phyloP scores from a whole-genome alignment of 225 moss, liverwort and hornwort genomes.

The Pseudoscleropodium purum region DNA sequence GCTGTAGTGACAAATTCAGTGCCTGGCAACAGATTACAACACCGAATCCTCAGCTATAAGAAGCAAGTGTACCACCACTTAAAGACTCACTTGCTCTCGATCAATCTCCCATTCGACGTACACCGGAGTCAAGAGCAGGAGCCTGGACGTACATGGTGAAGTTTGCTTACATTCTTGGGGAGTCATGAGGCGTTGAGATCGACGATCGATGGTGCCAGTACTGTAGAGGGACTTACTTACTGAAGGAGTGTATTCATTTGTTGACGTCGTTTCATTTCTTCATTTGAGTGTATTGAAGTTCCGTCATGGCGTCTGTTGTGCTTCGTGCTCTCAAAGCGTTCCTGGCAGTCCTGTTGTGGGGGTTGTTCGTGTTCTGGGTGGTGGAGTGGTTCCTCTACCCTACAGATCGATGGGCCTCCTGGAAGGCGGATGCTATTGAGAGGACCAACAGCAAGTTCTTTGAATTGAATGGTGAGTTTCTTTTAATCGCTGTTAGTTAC shows the following conservation, averaged over 20 bases:
- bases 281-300: background rate
- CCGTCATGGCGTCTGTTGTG: background rate
- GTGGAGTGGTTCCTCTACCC: slow-evolving; percentile 50
- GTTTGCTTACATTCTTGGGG: background rate
- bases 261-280: background rate
- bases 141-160: background rate
- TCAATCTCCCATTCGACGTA: background rate
- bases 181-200: background rate
- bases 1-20: background rate
- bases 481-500: background rate
- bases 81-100: background rate
- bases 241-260: background rate
- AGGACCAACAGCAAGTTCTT: slow-evolving; percentile 20
- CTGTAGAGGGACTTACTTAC: no score
- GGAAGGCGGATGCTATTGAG: slow-evolving; percentile 29
- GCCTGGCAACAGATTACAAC: background rate
- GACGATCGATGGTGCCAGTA: background rate
- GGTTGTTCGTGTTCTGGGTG: slow-evolving; percentile 50
- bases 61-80: background rate
- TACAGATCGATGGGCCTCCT: slow-evolving; percentile 11
- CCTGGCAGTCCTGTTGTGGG: slow-evolving; percentile 36
- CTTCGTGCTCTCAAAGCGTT: slow-evolving; percentile 7
- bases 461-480: slow-evolving; percentile 22
- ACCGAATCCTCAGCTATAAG: background rate
- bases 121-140: background rate